A percentile compares a stretch with the other conserved stretches of the same genome.
Evolutionary conservation across 2,329 filamentous ascomycete genomes (phyloP).

Genomic region (Xylariaceae sp.): DNA sequence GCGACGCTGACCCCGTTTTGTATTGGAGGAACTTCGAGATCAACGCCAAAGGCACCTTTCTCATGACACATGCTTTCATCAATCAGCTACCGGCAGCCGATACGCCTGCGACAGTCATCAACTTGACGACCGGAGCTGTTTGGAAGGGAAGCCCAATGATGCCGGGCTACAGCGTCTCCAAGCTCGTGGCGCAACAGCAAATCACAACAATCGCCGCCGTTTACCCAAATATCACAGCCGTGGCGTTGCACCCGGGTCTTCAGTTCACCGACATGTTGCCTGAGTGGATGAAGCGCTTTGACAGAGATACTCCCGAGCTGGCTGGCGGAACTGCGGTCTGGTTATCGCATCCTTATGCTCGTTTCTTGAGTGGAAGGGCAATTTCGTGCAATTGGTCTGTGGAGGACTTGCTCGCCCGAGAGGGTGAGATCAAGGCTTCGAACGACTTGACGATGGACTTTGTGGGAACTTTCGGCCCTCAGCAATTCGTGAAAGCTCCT

Average conservation of each 20-base stretch:
- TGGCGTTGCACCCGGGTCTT: constrained; percentile 35
- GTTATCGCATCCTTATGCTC: constrained; percentile 36
- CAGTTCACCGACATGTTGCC: constrained; percentile 33
- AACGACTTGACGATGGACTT: constrained; percentile 5
- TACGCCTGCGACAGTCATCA: constrained; percentile 27
- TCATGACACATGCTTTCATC: constrained; percentile 5
- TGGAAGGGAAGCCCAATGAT: constrained; percentile 19
- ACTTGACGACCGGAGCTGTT: constrained; percentile 24
- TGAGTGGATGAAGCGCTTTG: constrained; percentile 33
- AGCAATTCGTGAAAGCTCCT: not conserved
- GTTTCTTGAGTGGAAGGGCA: constrained; percentile 32
- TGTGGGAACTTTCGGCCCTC: constrained; percentile 4
- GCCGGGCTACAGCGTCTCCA: constrained; percentile 33
- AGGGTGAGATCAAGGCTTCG: constrained; percentile 9
- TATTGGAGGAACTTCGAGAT: constrained; percentile 21
- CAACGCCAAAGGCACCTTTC: constrained; percentile 10
- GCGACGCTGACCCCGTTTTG: constrained; percentile 12
- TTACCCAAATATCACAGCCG: constrained; percentile 33
- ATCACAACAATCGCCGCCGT: constrained; percentile 31
- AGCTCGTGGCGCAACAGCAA: constrained; percentile 32
- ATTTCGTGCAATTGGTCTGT: constrained; percentile 37
- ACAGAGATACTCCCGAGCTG: constrained; percentile 43
- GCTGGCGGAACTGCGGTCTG: constrained; percentile 31
- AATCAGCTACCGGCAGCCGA: not conserved
- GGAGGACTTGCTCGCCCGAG: constrained; percentile 36